Conservation (phyloP, 768 basidiomycete species). For the Mycena chlorophos region DNA sequence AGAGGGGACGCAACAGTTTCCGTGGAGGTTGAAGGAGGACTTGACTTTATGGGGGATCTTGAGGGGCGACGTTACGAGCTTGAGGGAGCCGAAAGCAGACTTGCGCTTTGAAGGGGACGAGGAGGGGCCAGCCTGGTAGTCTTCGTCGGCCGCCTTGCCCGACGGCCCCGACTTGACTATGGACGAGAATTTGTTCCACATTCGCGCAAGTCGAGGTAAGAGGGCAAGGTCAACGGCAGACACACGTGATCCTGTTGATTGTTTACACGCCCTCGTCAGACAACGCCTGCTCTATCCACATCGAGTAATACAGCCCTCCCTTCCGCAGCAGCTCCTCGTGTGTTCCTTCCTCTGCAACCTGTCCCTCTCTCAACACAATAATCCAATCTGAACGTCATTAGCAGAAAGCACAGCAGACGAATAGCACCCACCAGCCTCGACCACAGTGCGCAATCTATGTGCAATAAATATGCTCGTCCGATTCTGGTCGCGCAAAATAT, state of each 20-base stretch:
- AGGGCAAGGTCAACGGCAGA: neutral
- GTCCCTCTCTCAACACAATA: constrained; percentile 89
- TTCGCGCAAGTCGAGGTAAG: neutral
- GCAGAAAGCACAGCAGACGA: neutral
- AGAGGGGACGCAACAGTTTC: constrained; percentile 33
- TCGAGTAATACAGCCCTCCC: constrained; percentile 71
- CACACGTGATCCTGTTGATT: neutral
- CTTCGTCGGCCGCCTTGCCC: constrained; percentile 22
- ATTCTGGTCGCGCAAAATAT: constrained; percentile 67
- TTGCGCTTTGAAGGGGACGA: constrained; percentile 51
- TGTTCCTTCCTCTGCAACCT: constrained; percentile 89
- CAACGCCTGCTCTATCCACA: constrained; percentile 79
- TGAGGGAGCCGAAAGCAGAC: constrained; percentile 53
- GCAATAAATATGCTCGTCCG: constrained; percentile 97
- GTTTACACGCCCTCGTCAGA: constrained; percentile 29
- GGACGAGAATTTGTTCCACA: constrained; percentile 20
- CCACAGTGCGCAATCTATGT: constrained; percentile 84
- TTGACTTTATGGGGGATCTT: constrained; percentile 56
- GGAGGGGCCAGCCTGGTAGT: constrained; percentile 42
- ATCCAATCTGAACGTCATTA: constrained; percentile 65
- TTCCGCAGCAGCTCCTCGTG: constrained; percentile 80
- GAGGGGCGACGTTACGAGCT: constrained; percentile 40
- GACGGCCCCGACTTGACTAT: constrained; percentile 20
- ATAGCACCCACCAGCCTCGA: constrained; percentile 72
- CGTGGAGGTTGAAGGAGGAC: constrained; percentile 37